Base-by-base conservation (phyloP, 257 asterid species). In the Haberlea rhodopensis region DNA sequence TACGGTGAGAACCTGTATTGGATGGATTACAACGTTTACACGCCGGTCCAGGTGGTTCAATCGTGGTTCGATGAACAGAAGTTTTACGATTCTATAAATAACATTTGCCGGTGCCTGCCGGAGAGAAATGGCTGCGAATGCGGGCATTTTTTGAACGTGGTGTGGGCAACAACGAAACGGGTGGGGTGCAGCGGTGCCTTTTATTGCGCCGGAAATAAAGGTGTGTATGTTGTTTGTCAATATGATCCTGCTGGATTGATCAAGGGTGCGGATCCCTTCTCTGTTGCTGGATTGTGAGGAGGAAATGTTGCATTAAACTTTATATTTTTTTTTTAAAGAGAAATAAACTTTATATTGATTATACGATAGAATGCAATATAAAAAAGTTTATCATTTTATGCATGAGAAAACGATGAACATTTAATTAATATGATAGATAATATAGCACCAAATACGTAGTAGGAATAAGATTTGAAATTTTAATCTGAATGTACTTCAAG, bases 101-200 rank as follows among this genome's bases (percentile, higher is more conserved):
- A 68, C 5, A 23, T 0, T 0, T 85, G 95, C 57, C 27, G 4
- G 45, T 87, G 95, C 64, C 24, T 5, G 3, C 80, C 78, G 60
- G 84, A 75, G 75, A 27, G 72, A 0, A 69, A 69, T 0, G 89
- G 81, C 3, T 88, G 94, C 67, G 89, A 88, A 49, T 88, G 96
- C 57, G 96, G 94, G 3, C 96, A 88, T 73, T 88, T 81, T 27
- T 31, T 80, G 54, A 80, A 69, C 24, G 64, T 84, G 13, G 18
- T 88, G 0, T 84, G 91, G 94, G 60, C 60, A 8, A 60, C 57
- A 37, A 88, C 91, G 0, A 53, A 51, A 15, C 70, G 60, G 34
- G 76, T 85, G 6, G 96, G 96, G 5, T 88, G 96, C 62, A 85
- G 89, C 65, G 77, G 84, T 16, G 63, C 71, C 5, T 78, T 81